A percentile compares a stretch with the other conserved stretches of the same genome.
These are phyloP conservation scores for Aureobasidium sp. DNA, from an alignment of 2,329 filamentous ascomycete species.

Conservation along the genomic window DNA sequence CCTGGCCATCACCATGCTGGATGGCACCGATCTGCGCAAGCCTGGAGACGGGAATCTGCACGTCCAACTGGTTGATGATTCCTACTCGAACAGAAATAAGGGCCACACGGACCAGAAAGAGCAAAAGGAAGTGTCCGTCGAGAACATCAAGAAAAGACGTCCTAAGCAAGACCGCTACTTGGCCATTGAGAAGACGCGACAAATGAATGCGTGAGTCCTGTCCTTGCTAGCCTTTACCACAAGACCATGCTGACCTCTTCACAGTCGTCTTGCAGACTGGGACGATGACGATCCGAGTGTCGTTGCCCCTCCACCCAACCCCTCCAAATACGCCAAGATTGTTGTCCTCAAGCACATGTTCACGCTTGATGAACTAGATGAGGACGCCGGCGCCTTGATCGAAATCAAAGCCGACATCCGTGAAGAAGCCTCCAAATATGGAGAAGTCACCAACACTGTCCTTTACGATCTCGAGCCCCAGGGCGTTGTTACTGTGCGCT, in stretches of 20 bases:
- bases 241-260: slow-evolving; percentile 16
- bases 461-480: slow-evolving; percentile 81
- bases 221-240: background rate
- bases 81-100: slow-evolving; percentile 58
- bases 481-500: slow-evolving; percentile 80
- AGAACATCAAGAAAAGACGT: slow-evolving; percentile 41
- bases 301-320: slow-evolving; percentile 45
- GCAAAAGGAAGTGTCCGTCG: slow-evolving; percentile 57
- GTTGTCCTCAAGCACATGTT: slow-evolving; percentile 94
- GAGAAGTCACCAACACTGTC: slow-evolving; percentile 82
- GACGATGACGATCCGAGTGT: slow-evolving; percentile 72
- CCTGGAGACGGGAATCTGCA: slow-evolving; percentile 59
- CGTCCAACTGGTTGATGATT: slow-evolving; percentile 78
- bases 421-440: slow-evolving; percentile 80
- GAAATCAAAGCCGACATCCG: slow-evolving; percentile 94
- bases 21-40: slow-evolving; percentile 75
- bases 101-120: slow-evolving; percentile 59
- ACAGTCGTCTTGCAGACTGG: slow-evolving; percentile 87
- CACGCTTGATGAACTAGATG: slow-evolving; percentile 73
- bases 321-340: slow-evolving; percentile 62
- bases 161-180: slow-evolving; percentile 70
- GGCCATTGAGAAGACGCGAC: slow-evolving; percentile 85
- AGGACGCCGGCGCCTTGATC: slow-evolving; percentile 72
- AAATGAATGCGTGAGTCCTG: slow-evolving; percentile 57
- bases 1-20: slow-evolving; percentile 72